phyloP scores from a whole-genome alignment of 2,329 filamentous ascomycete species.

The Diaporthe sp. region DNA sequence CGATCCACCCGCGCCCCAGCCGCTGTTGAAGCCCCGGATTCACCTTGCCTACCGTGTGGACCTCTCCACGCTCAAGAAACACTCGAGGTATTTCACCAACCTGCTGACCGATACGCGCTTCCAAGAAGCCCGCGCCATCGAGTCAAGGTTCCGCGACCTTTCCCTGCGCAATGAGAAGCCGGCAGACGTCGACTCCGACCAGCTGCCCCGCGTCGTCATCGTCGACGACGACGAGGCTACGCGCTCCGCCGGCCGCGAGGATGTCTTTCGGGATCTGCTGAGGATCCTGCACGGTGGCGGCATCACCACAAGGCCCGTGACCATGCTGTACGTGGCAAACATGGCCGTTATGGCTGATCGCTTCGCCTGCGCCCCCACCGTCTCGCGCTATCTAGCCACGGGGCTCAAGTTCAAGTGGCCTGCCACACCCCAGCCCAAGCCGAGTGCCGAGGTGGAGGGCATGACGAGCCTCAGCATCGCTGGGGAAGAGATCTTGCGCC shows the following conservation, averaged over 20 bases:
- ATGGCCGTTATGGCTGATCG: slow-evolving; percentile 80
- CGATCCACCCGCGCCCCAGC: slow-evolving; percentile 44
- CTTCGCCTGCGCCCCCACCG: slow-evolving; percentile 73
- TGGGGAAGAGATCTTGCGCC: slow-evolving; percentile 76
- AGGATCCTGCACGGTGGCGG: slow-evolving; percentile 73
- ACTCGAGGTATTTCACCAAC: slow-evolving; percentile 79
- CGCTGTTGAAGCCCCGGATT: slow-evolving; percentile 54
- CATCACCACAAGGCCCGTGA: slow-evolving; percentile 59
- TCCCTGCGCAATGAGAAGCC: slow-evolving; percentile 61
- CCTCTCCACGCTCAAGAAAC: slow-evolving; percentile 67
- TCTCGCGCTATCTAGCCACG: slow-evolving; percentile 67
- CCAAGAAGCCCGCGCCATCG: slow-evolving; percentile 71
- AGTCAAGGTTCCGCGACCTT: slow-evolving; percentile 65
- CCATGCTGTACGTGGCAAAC: slow-evolving; percentile 75
- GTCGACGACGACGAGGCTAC: slow-evolving; percentile 79
- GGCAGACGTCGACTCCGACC: slow-evolving; percentile 60
- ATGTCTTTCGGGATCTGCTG: slow-evolving; percentile 77
- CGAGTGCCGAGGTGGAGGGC: slow-evolving; percentile 52
- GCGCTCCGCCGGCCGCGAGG: slow-evolving; percentile 69
- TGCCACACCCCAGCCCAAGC: slow-evolving; percentile 51
- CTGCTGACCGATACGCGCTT: slow-evolving; percentile 76
- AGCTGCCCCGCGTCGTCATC: slow-evolving; percentile 76
- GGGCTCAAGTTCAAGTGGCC: slow-evolving; percentile 70
- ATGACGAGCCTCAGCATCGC: slow-evolving; percentile 54
- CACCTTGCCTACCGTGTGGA: slow-evolving; percentile 72